Base-by-base conservation (phyloP, 2,329 filamentous ascomycete genomes). In the Fusarium siculi region DNA sequence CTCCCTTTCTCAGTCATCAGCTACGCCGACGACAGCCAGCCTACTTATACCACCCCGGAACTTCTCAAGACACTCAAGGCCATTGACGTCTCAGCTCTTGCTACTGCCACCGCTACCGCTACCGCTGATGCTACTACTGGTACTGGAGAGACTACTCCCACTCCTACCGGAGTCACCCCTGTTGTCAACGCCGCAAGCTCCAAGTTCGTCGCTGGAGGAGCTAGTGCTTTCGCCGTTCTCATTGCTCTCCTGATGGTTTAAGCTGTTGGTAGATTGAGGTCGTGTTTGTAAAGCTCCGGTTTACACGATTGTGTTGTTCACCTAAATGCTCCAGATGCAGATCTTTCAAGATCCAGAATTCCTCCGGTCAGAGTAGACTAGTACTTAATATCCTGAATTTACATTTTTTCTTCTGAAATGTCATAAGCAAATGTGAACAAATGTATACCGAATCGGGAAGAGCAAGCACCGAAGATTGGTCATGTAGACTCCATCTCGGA, bases 41-140 rank as follows among this genome's bases (percentile, higher is more conserved):
- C 55, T 2, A 70, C 71, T 4, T 80, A 80, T 59, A 79, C 76
- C 0, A 79, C 79, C 1, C 79, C 79, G 2, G 68, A 71, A 42
- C 63, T 80, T 23, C 75, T 80, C 3, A 57, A 73, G 63, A 80
- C 79, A 2, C 43, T 79, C 3, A 71, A 73, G 43, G 79, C 76
- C 9, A 72, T 80, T 1, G 71, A 74, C 1, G 52, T 53, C 5
- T 50, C 44, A 2, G 67, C 70, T 32, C 40, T 55, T 16, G 44
- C 63, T 12, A 61, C 58, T 39, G 71, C 55, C 5, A 74, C 66
- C 1, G 49, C 62, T 10, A 74, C 66, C 1, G 49, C 62, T 10
- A 63, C 58, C 1, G 32, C 42, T n/a, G 70, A 71, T 5, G 39
- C 46, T 39, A 47, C 59, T 0, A 34, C 37, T 21, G 50, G 23